phyloP scores from a whole-genome alignment of 2,329 filamentous ascomycete species.

The Karstenula rhodostoma region DNA sequence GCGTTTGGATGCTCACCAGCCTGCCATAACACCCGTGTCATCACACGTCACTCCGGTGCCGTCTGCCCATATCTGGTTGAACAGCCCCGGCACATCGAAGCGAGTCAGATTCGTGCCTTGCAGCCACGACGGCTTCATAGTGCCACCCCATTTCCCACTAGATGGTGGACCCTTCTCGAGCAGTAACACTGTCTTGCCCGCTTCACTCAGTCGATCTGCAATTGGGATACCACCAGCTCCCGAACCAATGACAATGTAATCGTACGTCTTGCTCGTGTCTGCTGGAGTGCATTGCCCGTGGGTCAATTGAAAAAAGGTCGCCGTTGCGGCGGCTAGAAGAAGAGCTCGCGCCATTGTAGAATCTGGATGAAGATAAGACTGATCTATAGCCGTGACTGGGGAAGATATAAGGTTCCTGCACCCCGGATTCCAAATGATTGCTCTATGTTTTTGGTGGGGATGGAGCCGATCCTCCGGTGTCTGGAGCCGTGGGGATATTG shows the following conservation, averaged over 20 bases:
- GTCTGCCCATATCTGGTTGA: conserved; percentile 71
- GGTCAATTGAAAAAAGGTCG: conserved; percentile 16
- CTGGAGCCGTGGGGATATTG: conserved; percentile 19
- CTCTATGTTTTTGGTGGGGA: conserved; percentile 21
- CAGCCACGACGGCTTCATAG: conserved; percentile 67
- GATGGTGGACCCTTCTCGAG: conserved; percentile 57
- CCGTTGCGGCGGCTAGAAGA: conserved; percentile 18
- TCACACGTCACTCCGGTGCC: conserved; percentile 68
- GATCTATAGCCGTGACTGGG: conserved; percentile 1
- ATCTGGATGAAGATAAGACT: neutral
- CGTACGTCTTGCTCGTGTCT: conserved; percentile 55
- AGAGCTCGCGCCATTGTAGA: conserved; percentile 22
- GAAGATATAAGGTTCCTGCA: conserved; percentile 24
- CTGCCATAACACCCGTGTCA: conserved; percentile 74
- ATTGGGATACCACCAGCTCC: conserved; percentile 68
- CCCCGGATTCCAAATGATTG: conserved; percentile 24
- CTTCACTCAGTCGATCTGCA: conserved; percentile 66
- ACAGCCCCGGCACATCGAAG: conserved; percentile 74
- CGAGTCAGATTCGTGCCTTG: conserved; percentile 69
- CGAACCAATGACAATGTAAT: conserved; percentile 69
- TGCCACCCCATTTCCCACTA: conserved; percentile 68
- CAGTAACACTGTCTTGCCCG: conserved; percentile 68
- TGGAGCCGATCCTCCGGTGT: conserved; percentile 9
- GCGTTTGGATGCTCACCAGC: conserved; percentile 54
- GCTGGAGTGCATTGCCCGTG: conserved; percentile 25